These are phyloP conservation scores for Chimonanthus praecox DNA, from an alignment of 164 flowering plant species.

Conservation along the genomic window DNA sequence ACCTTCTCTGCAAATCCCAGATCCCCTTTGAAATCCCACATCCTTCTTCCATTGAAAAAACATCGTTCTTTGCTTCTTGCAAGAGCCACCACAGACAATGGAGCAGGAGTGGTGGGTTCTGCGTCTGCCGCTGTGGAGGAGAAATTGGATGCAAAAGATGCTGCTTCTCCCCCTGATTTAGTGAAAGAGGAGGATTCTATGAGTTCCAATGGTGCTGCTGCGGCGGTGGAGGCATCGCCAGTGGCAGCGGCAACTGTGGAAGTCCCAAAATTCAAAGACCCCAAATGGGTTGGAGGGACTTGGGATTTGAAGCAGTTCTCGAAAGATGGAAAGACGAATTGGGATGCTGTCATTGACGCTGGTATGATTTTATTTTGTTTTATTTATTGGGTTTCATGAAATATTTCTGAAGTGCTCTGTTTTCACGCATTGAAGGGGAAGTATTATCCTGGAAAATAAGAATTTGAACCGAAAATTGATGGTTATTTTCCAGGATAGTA, in stretches of 20 bases:
- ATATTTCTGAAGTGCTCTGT: too few species aligned
- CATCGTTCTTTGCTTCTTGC: slow-evolving; percentile 14
- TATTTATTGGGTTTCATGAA: too few species aligned
- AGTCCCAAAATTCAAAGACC: slow-evolving; percentile 44
- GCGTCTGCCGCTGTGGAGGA: slow-evolving; percentile 33
- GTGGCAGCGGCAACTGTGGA: slow-evolving; percentile 12
- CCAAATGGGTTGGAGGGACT: slow-evolving; percentile 80
- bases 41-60: slow-evolving; percentile 15
- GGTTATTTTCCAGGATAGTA: too few species aligned
- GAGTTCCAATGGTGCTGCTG: slow-evolving; percentile 32
- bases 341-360: slow-evolving; percentile 97
- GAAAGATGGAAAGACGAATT: slow-evolving; percentile 68
- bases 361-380: slow-evolving; percentile 32
- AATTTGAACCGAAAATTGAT: too few species aligned
- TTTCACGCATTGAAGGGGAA: too few species aligned
- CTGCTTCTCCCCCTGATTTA: slow-evolving; percentile 7
- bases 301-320: slow-evolving; percentile 89
- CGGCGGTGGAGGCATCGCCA: slow-evolving; percentile 1
- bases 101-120: slow-evolving; percentile 38
- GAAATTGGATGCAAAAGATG: slow-evolving; percentile 14
- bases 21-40: slow-evolving; percentile 25
- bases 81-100: slow-evolving; percentile 44
- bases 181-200: slow-evolving; percentile 23
- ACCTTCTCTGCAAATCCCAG: slow-evolving; percentile 27
- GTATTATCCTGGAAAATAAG: too few species aligned